phyloP scores from a whole-genome alignment of 345 rosid genomes.

The Corchorus capsularis region DNA sequence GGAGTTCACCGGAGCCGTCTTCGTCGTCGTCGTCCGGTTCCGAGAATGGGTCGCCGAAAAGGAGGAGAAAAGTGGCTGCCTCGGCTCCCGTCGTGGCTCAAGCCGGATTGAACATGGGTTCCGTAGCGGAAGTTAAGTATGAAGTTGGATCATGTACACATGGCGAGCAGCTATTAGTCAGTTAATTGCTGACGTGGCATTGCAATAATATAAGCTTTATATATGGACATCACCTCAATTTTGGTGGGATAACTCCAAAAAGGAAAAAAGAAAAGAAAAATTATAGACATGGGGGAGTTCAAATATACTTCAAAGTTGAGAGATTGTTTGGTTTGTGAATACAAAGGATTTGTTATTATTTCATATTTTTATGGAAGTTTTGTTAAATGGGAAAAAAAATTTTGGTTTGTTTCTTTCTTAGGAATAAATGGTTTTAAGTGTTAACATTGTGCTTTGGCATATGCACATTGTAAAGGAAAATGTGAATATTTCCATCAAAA shows the following conservation, averaged over 20 bases:
- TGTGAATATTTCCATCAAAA: background rate
- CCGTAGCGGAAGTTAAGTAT: slow-evolving; percentile 31
- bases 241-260: background rate
- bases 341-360: slow-evolving; percentile 6
- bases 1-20: slow-evolving; percentile 58
- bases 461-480: background rate
- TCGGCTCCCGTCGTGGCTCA: slow-evolving; percentile 24
- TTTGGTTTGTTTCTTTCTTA: background rate
- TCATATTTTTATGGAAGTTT: background rate
- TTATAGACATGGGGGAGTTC: too few relatives aligned
- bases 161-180: slow-evolving; percentile 40
- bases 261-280: background rate
- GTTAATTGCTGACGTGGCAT: slow-evolving; percentile 16
- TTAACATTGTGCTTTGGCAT: background rate
- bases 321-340: slow-evolving; percentile 16
- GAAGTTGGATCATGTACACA: slow-evolving; percentile 39
- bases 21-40: slow-evolving; percentile 43
- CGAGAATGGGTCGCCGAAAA: slow-evolving; percentile 54
- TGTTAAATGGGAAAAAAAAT: background rate
- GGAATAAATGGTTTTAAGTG: background rate
- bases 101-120: slow-evolving; percentile 31
- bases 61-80: slow-evolving; percentile 51
- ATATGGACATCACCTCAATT: background rate
- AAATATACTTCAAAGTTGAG: background rate
- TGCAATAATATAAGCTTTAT: background rate